Percentiles rank a stretch among this genome's conserved stretches.
Evolutionary conservation across 305 asterid species (phyloP).

Genomic region (Striga hermonthica): DNA sequence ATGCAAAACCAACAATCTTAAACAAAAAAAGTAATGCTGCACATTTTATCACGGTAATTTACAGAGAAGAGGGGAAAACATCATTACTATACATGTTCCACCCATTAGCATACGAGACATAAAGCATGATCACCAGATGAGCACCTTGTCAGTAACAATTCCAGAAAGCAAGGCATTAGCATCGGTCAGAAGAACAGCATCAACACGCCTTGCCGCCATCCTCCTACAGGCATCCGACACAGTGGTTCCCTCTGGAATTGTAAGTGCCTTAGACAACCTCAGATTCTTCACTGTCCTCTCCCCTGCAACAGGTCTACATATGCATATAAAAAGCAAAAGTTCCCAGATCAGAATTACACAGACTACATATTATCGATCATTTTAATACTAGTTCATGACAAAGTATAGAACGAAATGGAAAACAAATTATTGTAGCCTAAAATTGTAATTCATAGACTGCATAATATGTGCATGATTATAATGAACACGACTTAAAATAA

Average conservation of each 20-base stretch:
- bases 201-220: slow-evolving; percentile 89
- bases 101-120: not conserved
- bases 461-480: no score
- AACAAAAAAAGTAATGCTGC: slow-evolving; percentile 14
- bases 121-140: not conserved
- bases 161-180: slow-evolving; percentile 95
- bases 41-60: slow-evolving; percentile 14
- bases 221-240: slow-evolving; percentile 92
- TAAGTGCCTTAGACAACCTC: slow-evolving; percentile 87
- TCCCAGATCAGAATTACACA: no score
- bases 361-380: not conserved
- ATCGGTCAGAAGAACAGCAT: slow-evolving; percentile 91
- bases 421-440: not conserved
- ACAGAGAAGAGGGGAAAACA: slow-evolving; percentile 1
- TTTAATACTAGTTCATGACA: not conserved
- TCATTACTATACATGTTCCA: no score
- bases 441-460: no score
- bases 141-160: slow-evolving; percentile 92
- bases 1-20: slow-evolving; percentile 25
- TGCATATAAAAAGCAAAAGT: slow-evolving; percentile 15
- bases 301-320: slow-evolving; percentile 51
- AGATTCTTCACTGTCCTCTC: slow-evolving; percentile 98
- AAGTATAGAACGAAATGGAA: not conserved
- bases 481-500: no score
- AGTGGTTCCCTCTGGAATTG: slow-evolving; percentile 95